phyloP scores from a whole-genome alignment of 352 stramenopile species.

The Detonula confervacea region DNA sequence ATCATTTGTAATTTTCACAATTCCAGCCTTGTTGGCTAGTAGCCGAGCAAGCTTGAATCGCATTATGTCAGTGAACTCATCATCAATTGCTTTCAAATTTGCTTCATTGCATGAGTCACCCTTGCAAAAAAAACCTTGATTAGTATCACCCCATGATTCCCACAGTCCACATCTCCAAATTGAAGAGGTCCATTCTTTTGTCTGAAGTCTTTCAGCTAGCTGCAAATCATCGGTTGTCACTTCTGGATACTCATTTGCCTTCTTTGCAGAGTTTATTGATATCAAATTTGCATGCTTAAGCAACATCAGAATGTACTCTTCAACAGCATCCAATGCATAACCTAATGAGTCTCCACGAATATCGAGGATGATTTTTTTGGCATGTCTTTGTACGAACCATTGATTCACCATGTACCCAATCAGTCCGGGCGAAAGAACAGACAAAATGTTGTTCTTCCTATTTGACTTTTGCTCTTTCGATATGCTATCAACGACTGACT shows the following conservation, averaged over 20 bases:
- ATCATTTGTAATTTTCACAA: conserved; percentile 19
- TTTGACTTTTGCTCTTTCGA: background rate
- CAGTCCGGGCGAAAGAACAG: conserved; percentile 11
- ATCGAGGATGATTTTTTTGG: conserved; percentile 3
- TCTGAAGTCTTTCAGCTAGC: conserved; percentile 8
- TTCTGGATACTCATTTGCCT: conserved; percentile 1
- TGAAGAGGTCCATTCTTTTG: no score
- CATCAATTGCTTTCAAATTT: background rate
- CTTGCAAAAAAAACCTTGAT: background rate
- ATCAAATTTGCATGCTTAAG: conserved; percentile 2
- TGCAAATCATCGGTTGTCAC: background rate
- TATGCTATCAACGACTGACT: conserved; percentile 10
- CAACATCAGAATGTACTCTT: conserved; percentile 1
- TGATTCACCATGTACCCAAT: conserved; percentile 11
- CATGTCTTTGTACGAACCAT: background rate
- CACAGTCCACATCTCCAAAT: no score
- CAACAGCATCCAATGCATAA: conserved; percentile 6
- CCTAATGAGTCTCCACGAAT: conserved; percentile 28
- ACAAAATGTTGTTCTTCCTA: conserved; percentile 12
- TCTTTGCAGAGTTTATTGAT: conserved; percentile 4
- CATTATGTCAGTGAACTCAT: conserved; percentile 1
- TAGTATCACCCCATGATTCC: background rate
- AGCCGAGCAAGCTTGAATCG: conserved; percentile 9
- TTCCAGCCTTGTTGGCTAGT: conserved; percentile 9
- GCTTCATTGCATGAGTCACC: background rate